Percentiles rank a stretch among this genome's conserved stretches.
Evolutionary conservation across 345 rosid genomes (phyloP).

Genomic region (Jatropha curcas): DNA sequence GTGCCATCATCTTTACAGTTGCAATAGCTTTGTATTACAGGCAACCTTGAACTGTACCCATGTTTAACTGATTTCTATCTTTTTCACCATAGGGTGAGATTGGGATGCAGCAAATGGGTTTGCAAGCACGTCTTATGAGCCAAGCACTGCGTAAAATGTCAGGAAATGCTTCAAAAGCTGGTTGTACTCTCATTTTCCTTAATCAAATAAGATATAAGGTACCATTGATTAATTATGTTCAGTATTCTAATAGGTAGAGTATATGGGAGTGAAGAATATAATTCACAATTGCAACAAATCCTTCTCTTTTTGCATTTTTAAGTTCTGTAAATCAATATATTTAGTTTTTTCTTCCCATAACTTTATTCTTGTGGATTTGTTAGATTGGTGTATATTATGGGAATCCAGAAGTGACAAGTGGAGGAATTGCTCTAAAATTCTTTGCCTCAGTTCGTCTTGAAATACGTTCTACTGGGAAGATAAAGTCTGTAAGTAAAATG

Average conservation of each 20-base stretch:
- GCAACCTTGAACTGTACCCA: slow-evolving; percentile 6
- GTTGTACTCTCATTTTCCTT: slow-evolving; percentile 89
- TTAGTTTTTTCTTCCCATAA: slow-evolving; percentile 5
- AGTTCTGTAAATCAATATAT: slow-evolving; percentile 12
- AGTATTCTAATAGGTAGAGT: slow-evolving; percentile 4
- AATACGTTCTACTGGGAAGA: slow-evolving; percentile 91
- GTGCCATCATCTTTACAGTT: slow-evolving; percentile 11
- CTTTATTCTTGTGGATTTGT: slow-evolving; percentile 27
- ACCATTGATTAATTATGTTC: slow-evolving; percentile 13
- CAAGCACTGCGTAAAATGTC: slow-evolving; percentile 99
- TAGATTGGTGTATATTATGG: slow-evolving; percentile 98
- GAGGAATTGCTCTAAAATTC: slow-evolving; percentile 93
- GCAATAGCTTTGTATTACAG: background rate
- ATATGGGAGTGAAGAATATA: background rate
- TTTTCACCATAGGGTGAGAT: slow-evolving; percentile 72
- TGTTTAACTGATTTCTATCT: slow-evolving; percentile 14
- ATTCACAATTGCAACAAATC: background rate
- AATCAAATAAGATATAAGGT: slow-evolving; percentile 97
- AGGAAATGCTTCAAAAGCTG: slow-evolving; percentile 99
- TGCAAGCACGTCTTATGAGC: slow-evolving; percentile 99
- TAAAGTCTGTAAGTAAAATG: slow-evolving; percentile 76
- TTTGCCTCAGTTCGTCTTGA: slow-evolving; percentile 95
- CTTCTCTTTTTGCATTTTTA: background rate
- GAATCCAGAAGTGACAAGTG: slow-evolving; percentile 97
- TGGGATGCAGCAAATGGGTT: slow-evolving; percentile 98